Base-by-base conservation (phyloP, 73 alveolate species). In the Paramecium pentaurelia region DNA sequence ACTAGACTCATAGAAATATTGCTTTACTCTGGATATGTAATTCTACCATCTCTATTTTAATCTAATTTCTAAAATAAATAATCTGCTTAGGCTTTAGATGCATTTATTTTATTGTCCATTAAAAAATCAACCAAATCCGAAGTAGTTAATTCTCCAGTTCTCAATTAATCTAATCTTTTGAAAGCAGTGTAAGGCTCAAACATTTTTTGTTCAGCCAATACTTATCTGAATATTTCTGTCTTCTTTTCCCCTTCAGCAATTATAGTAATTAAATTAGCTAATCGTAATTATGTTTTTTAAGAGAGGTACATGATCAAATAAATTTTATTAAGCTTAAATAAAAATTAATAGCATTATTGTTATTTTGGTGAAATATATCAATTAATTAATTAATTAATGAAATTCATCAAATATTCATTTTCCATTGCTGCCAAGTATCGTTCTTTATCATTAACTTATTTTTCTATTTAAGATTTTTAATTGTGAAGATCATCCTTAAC, bases 401-500 rank as follows among this genome's bases (percentile, higher is more conserved):
- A 77, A 44, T 40, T 44, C 71, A 77, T 40, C 42, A 77, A 25
- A 25, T 80, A 47, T 27, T 93, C 93, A 64, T 88, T 93, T 51
- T 93, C 96, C 92, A 88, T 20, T 7, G 95, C 95, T 59, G 96
- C 95, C 18, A 85, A 88, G 38, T 30, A 89, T 73, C 93, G 58
- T 58, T 93, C 96, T 49, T 89, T 91, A 60, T 93, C 95, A 64
- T 93, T 93, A 30, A 93, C 94, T 77, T 90, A 88, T 71, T 86
- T 89, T 0, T 93, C 95, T 16, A 93, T 92, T 83, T 25, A 20
- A 2, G 36, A 10, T 49, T 86, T 60, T 40, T 44, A 37, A 32
- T 9, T 34, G 59, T 80, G 85, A 40, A 59, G 18, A n/a, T 64
- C 27, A 14, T 36, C 84, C 20, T 71, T 28, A n/a, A 92, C 92